Evolutionary conservation across 345 rosid genomes (phyloP).

Genomic region (Psidium friedrichsthalianum): DNA sequence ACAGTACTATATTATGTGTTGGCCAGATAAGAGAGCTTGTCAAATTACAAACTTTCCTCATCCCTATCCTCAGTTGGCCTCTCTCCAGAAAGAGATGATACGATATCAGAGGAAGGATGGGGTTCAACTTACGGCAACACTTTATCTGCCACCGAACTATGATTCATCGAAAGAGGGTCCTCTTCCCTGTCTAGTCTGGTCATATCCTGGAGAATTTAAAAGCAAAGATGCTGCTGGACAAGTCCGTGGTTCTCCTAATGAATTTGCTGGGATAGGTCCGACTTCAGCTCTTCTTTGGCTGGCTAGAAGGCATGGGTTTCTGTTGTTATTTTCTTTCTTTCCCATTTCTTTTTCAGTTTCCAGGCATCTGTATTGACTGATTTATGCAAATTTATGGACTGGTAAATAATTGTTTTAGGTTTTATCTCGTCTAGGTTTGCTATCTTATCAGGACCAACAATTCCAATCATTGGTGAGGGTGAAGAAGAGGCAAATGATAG

Average conservation of each 20-base stretch:
- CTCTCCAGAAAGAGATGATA: slow-evolving; percentile 93
- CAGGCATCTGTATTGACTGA: background rate
- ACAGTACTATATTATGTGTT: slow-evolving; percentile 71
- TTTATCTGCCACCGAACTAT: slow-evolving; percentile 87
- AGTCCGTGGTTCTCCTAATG: slow-evolving; percentile 99
- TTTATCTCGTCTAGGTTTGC: slow-evolving; percentile 43
- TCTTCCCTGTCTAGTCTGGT: slow-evolving; percentile 92
- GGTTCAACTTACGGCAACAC: slow-evolving; percentile 90
- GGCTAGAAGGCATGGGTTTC: slow-evolving; percentile 70
- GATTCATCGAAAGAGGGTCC: slow-evolving; percentile 88
- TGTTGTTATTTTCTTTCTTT: background rate
- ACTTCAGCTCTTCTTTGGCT: slow-evolving; percentile 97
- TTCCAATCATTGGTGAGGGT: slow-evolving; percentile 97
- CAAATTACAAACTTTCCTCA: slow-evolving; percentile 89
- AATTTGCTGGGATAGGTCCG: slow-evolving; percentile 89
- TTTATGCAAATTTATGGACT: background rate
- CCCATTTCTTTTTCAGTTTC: background rate
- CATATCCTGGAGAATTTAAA: slow-evolving; percentile 97
- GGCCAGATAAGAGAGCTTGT: slow-evolving; percentile 73
- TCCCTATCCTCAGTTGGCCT: slow-evolving; percentile 92
- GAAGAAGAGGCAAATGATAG: slow-evolving; percentile 97
- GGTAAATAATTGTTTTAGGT: background rate
- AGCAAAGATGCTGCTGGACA: slow-evolving; percentile 99
- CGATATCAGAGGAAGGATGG: slow-evolving; percentile 95
- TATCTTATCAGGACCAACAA: slow-evolving; percentile 93